Conservation (phyloP, 2,329 filamentous ascomycete genomes). For the Xylaria sp. region DNA sequence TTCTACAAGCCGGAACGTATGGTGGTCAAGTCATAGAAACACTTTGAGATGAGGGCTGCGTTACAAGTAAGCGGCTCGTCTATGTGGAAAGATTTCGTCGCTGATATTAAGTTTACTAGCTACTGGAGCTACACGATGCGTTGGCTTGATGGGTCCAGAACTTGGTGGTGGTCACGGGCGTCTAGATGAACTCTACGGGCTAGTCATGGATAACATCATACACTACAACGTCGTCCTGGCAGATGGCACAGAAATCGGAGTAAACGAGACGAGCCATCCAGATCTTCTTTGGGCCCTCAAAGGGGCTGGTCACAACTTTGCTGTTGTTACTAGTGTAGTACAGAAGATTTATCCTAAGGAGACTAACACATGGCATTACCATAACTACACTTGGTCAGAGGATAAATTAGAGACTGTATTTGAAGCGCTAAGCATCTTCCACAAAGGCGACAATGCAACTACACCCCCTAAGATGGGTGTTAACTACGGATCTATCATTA, state of each 20-base stretch:
- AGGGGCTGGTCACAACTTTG: constrained; percentile 29
- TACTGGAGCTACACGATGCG: constrained; percentile 28
- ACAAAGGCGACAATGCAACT: constrained; percentile 7
- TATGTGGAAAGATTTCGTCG: too few relatives aligned
- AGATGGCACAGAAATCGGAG: constrained; percentile 28
- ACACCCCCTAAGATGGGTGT: too few relatives aligned
- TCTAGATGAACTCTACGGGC: constrained; percentile 42
- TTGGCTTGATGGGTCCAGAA: constrained; percentile 39
- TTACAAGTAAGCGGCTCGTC: too few relatives aligned
- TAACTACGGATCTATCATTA: too few relatives aligned
- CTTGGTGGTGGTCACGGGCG: constrained; percentile 46
- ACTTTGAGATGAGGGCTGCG: too few relatives aligned
- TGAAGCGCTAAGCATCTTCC: neutral
- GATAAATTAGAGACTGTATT: constrained; percentile 24
- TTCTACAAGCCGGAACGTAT: too few relatives aligned
- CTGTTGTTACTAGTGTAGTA: constrained; percentile 32
- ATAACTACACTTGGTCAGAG: constrained; percentile 11
- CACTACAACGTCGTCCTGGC: constrained; percentile 41
- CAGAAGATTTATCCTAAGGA: constrained; percentile 22
- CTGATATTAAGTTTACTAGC: too few relatives aligned
- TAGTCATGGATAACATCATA: constrained; percentile 40
- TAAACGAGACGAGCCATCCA: constrained; percentile 26
- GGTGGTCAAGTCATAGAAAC: too few relatives aligned
- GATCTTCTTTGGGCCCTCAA: constrained; percentile 36
- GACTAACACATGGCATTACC: constrained; percentile 10